These are phyloP conservation scores for Cenchrus purpureus DNA, from an alignment of 176 grass and related monocot genomes.

Conservation along the genomic window DNA sequence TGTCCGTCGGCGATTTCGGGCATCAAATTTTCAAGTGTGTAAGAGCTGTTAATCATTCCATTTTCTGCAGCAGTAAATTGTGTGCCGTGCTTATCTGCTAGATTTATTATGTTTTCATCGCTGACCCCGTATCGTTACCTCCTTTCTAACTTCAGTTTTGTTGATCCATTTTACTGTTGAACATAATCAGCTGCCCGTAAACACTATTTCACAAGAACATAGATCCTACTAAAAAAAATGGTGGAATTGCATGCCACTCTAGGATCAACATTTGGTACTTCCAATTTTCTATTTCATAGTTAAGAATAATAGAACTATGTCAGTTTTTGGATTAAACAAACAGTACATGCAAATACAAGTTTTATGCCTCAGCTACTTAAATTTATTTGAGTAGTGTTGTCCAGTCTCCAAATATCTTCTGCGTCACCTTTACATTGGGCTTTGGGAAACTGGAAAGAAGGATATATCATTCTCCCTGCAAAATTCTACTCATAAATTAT, in stretches of 20 bases:
- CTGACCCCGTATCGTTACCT: not conserved
- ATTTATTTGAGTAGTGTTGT: not conserved
- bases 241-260: not conserved
- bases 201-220: not conserved
- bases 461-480: not conserved
- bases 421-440: not conserved
- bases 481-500: not conserved
- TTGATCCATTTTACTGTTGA: not conserved
- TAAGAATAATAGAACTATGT: not conserved
- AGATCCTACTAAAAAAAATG: not conserved
- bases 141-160: not conserved
- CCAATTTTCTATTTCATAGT: slow-evolving; percentile 9
- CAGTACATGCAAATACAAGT: not conserved
- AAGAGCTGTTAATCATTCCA: slow-evolving; percentile 12
- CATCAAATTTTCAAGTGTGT: slow-evolving; percentile 94
- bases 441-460: not conserved
- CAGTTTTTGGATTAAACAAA: not conserved
- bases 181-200: not conserved
- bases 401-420: not conserved
- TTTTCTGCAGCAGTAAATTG: slow-evolving; percentile 11
- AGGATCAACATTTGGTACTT: not conserved
- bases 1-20: slow-evolving; percentile 79
- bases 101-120: slow-evolving; percentile 4
- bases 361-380: not conserved
- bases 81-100: not conserved